Conservation (phyloP, 1,284 basidiomycete species). For the Hemileia vastatrix region DNA sequence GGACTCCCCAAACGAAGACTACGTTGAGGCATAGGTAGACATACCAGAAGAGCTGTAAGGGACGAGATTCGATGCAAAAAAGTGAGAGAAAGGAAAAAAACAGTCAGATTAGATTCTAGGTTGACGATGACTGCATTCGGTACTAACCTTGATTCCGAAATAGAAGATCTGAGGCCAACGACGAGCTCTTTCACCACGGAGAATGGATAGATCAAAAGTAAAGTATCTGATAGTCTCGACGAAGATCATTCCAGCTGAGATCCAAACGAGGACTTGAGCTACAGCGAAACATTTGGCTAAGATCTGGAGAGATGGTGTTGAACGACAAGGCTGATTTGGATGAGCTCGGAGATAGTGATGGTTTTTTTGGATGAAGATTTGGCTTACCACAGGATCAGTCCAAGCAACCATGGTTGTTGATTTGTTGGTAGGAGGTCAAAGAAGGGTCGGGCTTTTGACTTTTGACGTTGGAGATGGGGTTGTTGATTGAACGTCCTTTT, state of each 20-base stretch:
- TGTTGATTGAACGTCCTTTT: too few species aligned
- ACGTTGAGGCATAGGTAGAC: conserved; percentile 8
- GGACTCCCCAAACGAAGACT: neutral
- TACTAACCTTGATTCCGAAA: conserved; percentile 21
- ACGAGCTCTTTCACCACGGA: conserved; percentile 15
- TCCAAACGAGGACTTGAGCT: neutral
- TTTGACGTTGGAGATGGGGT: too few species aligned
- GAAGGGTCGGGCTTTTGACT: neutral
- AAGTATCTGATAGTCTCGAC: neutral
- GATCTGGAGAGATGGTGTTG: neutral
- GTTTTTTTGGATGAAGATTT: neutral
- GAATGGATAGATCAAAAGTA: conserved; percentile 13
- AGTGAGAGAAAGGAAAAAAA: neutral
- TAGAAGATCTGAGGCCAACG: conserved; percentile 18
- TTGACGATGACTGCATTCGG: neutral
- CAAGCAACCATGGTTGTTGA: neutral
- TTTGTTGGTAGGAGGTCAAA: neutral
- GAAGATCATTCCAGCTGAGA: neutral
- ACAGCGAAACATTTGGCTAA: neutral
- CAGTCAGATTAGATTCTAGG: neutral
- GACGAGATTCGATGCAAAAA: too few species aligned
- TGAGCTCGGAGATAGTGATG: neutral
- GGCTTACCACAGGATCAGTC: neutral
- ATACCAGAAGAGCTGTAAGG: neutral
- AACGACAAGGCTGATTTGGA: neutral